Evolutionary conservation across 2,329 filamentous ascomycete species (phyloP), one percentile per base, ranked within the genome.

Genomic region (Arthrobotrys conoides): DNA sequence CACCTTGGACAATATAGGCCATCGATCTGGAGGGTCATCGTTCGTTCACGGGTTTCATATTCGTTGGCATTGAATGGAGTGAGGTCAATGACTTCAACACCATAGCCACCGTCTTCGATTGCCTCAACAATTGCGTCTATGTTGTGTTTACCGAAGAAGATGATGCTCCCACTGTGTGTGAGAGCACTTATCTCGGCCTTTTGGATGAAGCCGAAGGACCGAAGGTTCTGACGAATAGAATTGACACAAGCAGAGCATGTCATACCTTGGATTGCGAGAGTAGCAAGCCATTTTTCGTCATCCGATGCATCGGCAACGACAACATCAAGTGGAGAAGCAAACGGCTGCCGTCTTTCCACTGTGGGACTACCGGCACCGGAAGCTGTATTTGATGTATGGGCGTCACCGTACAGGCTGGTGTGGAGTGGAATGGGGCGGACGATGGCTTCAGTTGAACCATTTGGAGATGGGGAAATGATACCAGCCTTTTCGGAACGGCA

Each of bases 211-310:
- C 88, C 86, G 22, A 87, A 84, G 78, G 89, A 88, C 57, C 88
- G 85, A 44, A 93, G 83, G 79, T 88, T 88, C 5, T 87, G 85
- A 12, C 88, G 90, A 80, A 93, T 89, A 46, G 87, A 86, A 82
- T 90, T 90, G 67, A 87, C 87, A 82, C 92, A 94, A 12, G 90
- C 88, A 14, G 90, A 89, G 83, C 92, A 93, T 3, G 90, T 92
- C 91, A 94, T 93, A 66, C 91, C 91, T 30, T 87, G 89, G 48
- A 94, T 87, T 20, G 90, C 88, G n/a, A 90, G 80, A 0, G 85
- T 87, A 1, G 86, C 88, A 46, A 86, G 84, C 86, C 87, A 90
- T n/a, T 81, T 79, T 30, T 81, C 81, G 38, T 80, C 82, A 9
- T 83, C 79, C 18, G 83, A 82, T 63, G 85, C 84, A 38, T 86